Evolutionary conservation across 2,329 filamentous ascomycete species (phyloP).

Genomic region (Penicillium sclerotiorum): DNA sequence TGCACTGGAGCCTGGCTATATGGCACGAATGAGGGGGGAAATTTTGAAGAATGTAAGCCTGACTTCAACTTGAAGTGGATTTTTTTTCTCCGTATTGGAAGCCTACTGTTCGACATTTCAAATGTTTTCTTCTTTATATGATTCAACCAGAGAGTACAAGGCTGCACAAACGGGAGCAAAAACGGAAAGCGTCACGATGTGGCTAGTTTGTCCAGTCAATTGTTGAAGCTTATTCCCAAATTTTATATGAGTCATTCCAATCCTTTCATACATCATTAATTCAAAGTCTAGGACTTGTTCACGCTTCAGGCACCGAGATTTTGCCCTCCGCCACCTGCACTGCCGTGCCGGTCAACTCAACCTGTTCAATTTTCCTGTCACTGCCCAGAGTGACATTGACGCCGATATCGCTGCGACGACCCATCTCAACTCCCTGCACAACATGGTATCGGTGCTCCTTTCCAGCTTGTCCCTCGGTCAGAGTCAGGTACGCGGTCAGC

Average conservation of each 20-base stretch:
- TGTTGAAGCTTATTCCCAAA: neutral
- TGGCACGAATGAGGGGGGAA: too few species aligned
- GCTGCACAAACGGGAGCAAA: too few species aligned
- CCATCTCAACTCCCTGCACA: slow-evolving; percentile 71
- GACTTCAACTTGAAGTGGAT: too few species aligned
- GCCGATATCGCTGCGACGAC: slow-evolving; percentile 49
- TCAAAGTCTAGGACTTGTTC: neutral
- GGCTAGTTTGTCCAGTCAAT: too few species aligned
- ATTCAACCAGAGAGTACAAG: too few species aligned
- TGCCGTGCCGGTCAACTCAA: slow-evolving; percentile 39
- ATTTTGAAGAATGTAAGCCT: too few species aligned
- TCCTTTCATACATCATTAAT: neutral
- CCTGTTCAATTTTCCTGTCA: slow-evolving; percentile 32
- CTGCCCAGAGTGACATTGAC: slow-evolving; percentile 30
- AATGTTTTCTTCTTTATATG: too few species aligned
- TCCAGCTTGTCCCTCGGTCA: slow-evolving; percentile 41
- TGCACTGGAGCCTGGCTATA: too few species aligned
- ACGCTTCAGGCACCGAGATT: slow-evolving; percentile 29
- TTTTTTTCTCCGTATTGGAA: too few species aligned
- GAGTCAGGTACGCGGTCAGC: slow-evolving; percentile 57
- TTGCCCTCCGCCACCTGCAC: slow-evolving; percentile 39
- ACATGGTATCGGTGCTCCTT: slow-evolving; percentile 51
- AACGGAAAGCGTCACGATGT: too few species aligned
- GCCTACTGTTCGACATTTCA: too few species aligned
- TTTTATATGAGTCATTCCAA: neutral